Percentiles rank a stretch among this genome's conserved stretches.
Evolutionary conservation across 257 asterid genomes (phyloP).

Genomic region (Fraxinus americana): DNA sequence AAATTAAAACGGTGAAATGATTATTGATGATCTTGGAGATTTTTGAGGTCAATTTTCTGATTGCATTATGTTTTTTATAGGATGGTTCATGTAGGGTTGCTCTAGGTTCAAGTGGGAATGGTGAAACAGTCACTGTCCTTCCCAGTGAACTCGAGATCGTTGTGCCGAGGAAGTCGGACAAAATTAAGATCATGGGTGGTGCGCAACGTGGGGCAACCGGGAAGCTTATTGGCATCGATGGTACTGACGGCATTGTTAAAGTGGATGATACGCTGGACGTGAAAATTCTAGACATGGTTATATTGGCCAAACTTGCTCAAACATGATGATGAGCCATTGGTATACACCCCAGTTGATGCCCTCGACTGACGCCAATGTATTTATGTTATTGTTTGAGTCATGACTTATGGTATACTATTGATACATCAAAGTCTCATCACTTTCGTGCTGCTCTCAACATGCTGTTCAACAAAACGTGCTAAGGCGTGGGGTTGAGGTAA

Average conservation of each 20-base stretch:
- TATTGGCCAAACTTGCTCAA: conserved; percentile 69
- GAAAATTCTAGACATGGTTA: conserved; percentile 76
- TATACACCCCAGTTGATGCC: background rate
- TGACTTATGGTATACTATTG: background rate
- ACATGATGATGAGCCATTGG: conserved; percentile 19
- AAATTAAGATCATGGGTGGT: conserved; percentile 89
- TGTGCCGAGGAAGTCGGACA: conserved; percentile 72
- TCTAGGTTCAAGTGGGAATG: conserved; percentile 76
- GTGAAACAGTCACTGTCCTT: conserved; percentile 57
- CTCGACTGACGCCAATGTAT: background rate
- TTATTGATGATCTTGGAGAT: background rate
- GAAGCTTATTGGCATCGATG: conserved; percentile 87
- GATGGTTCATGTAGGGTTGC: conserved; percentile 84
- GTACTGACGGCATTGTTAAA: conserved; percentile 87
- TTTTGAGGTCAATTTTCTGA: background rate
- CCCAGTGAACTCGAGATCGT: conserved; percentile 69
- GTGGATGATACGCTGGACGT: conserved; percentile 76
- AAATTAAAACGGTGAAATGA: background rate
- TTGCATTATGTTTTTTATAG: conserved; percentile 37
- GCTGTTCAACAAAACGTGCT: background rate
- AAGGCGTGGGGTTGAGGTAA: background rate
- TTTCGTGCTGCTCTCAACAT: background rate
- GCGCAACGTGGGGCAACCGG: conserved; percentile 81
- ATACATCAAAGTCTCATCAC: background rate
- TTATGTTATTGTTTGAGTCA: background rate